Base-by-base conservation (phyloP, 2,329 filamentous ascomycete genomes). In the Parastagonospora avenae region DNA sequence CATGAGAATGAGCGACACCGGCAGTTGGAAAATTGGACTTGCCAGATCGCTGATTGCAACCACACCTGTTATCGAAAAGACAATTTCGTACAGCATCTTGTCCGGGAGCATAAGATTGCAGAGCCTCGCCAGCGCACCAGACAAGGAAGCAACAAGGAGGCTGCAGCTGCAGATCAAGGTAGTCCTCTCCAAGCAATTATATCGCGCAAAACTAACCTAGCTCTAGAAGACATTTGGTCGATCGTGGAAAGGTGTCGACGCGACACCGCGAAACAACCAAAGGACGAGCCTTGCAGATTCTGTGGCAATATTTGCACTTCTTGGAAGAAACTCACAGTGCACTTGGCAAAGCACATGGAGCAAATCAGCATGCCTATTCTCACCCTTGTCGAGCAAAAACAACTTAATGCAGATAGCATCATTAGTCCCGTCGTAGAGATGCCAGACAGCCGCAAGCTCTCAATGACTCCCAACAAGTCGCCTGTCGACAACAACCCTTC, bases 311-410 rank as follows among this genome's bases (percentile, higher is more conserved):
- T 83, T 10, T 92, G 91, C 72, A 85, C 83, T 30, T 90, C 85
- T 33, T 96, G 91, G 91, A 96, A 96, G 80, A 95, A 95, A 76
- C 78, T 96, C 53, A 95, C 90, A 0, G 91, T 94, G n/a, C 92
- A 96, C 74, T 76, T 96, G 69, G 91, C 91, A 42, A 93, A 93
- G 73, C 92, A 97, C 71, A 94, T 97, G 91, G 91, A 96, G 73
- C 86, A 91, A 59, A 89, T 96, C 67, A 90, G 90, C 64, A 83
- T 96, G 67, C 92, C 92, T 0, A 84, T 96, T 29, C 78, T 96
- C 10, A 62, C 68, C 6, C 63, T 77, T 27, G 71, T 76, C 2
- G 70, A 75, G 31, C 66, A 74, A 42, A 76, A 74, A 49, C 65
- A 71, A 9, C 62, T 74, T 24, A 69, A 68, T 35, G 70, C 67